phyloP scores from a whole-genome alignment of 2,329 filamentous ascomycete genomes.

The Exophiala sp. region DNA sequence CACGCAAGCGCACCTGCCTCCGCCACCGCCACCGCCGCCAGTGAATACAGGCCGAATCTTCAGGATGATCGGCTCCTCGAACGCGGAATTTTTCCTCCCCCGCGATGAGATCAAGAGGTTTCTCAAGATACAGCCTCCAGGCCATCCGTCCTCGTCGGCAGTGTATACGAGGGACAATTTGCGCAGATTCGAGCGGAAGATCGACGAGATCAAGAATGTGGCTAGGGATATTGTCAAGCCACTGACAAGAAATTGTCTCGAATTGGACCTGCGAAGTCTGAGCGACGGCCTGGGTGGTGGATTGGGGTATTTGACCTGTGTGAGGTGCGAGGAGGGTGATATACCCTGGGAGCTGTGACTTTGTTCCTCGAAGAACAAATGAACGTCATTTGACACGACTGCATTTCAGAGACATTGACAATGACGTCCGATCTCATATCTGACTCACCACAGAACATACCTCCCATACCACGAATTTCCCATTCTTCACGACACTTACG shows the following conservation, averaged over 20 bases:
- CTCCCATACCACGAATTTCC: no score
- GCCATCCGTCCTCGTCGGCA: slow-evolving; percentile 31
- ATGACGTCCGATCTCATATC: no score
- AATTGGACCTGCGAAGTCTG: slow-evolving; percentile 63
- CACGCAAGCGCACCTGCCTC: slow-evolving; percentile 9
- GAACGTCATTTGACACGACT: neutral
- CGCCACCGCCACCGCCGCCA: slow-evolving; percentile 21
- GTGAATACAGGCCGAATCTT: slow-evolving; percentile 68
- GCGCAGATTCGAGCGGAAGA: slow-evolving; percentile 75
- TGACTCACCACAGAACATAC: no score
- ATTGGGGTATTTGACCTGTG: slow-evolving; percentile 64
- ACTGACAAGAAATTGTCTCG: slow-evolving; percentile 78
- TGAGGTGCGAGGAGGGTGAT: slow-evolving; percentile 59
- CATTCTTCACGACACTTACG: no score
- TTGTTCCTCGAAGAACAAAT: neutral
- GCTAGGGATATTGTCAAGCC: slow-evolving; percentile 80
- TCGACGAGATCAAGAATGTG: slow-evolving; percentile 83
- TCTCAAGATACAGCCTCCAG: slow-evolving; percentile 68
- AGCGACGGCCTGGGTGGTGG: slow-evolving; percentile 44
- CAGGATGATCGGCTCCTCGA: slow-evolving; percentile 66
- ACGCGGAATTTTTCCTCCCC: slow-evolving; percentile 62
- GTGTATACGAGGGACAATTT: slow-evolving; percentile 84
- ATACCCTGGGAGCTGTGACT: slow-evolving; percentile 54
- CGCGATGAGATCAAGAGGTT: slow-evolving; percentile 91
- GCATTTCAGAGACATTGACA: neutral